A percentile compares a stretch with the other conserved stretches of the same genome.
phyloP scores from a whole-genome alignment of 2,329 filamentous ascomycete species.

The Phialocephala sp. region DNA sequence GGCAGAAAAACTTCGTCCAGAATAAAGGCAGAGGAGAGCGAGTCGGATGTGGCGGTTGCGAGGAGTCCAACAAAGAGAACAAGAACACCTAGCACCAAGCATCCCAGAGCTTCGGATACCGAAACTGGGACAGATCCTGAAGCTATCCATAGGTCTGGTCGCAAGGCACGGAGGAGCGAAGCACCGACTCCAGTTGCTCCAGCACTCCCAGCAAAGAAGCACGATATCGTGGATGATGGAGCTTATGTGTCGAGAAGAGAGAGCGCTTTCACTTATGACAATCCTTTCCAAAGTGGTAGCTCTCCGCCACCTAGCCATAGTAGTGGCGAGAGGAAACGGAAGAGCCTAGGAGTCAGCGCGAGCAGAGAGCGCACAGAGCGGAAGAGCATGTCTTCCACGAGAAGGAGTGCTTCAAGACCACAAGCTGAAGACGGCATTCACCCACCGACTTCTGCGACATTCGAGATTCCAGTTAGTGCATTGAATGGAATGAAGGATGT shows the following conservation, averaged over 20 bases:
- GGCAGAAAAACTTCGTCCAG: conserved; percentile 59
- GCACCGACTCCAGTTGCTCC: conserved; percentile 41
- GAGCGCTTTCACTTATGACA: conserved; percentile 83
- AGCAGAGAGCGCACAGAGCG: conserved; percentile 49
- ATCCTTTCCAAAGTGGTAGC: conserved; percentile 90
- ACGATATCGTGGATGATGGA: conserved; percentile 57
- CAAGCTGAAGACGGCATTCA: conserved; percentile 57
- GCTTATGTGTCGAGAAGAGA: conserved; percentile 47
- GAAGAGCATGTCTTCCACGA: conserved; percentile 47
- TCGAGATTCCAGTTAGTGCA: conserved; percentile 60
- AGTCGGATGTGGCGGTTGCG: conserved; percentile 51
- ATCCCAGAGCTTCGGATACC: conserved; percentile 57
- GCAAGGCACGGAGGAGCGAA: conserved; percentile 57
- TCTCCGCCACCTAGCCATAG: conserved; percentile 62
- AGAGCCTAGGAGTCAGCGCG: conserved; percentile 42
- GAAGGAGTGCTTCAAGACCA: conserved; percentile 56
- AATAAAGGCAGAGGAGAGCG: conserved; percentile 57
- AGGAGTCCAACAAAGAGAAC: conserved; percentile 59
- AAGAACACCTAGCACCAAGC: conserved; percentile 58
- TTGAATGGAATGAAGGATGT: conserved; percentile 47
- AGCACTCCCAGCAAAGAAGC: conserved; percentile 54
- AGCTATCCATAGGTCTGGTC: conserved; percentile 50
- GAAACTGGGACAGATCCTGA: conserved; percentile 54
- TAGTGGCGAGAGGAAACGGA: conserved; percentile 54
- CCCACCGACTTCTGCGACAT: conserved; percentile 61